Conservation (phyloP, 257 asterid genomes). For the Nicotiana noctiflora region DNA sequence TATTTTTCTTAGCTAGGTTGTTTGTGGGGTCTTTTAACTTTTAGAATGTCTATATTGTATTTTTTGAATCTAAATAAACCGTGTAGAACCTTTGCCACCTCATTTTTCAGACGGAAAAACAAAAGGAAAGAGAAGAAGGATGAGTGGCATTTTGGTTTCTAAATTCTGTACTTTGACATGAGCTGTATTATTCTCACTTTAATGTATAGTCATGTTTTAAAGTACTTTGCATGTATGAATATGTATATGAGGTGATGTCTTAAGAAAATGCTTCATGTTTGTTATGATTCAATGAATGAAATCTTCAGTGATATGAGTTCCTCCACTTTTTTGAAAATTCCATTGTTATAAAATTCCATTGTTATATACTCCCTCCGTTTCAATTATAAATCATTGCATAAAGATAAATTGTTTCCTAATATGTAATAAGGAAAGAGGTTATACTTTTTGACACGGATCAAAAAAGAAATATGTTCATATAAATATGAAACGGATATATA, state of each 20-base stretch:
- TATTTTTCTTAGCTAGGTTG: neutral
- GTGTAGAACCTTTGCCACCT: slow-evolving; percentile 31
- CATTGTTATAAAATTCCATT: too few relatives aligned
- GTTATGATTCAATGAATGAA: neutral
- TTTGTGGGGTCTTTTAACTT: neutral
- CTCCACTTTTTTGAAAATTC: neutral
- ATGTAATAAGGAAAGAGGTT: too few relatives aligned
- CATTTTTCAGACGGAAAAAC: neutral
- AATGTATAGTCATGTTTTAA: neutral
- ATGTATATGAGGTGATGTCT: neutral
- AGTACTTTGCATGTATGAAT: neutral
- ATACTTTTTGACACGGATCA: too few relatives aligned
- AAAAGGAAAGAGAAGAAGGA: neutral
- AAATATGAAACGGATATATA: too few relatives aligned
- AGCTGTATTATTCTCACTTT: slow-evolving; percentile 23
- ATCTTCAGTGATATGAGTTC: neutral
- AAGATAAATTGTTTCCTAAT: too few relatives aligned
- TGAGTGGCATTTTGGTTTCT: neutral
- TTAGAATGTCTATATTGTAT: slow-evolving; percentile 1
- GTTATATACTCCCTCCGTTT: too few relatives aligned
- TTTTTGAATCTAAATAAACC: neutral
- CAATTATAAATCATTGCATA: too few relatives aligned
- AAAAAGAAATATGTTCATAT: too few relatives aligned
- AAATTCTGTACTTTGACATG: slow-evolving; percentile 4
- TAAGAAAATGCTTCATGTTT: neutral